phyloP scores from a whole-genome alignment of 768 basidiomycete genomes.

The Clathrus columnatus region DNA sequence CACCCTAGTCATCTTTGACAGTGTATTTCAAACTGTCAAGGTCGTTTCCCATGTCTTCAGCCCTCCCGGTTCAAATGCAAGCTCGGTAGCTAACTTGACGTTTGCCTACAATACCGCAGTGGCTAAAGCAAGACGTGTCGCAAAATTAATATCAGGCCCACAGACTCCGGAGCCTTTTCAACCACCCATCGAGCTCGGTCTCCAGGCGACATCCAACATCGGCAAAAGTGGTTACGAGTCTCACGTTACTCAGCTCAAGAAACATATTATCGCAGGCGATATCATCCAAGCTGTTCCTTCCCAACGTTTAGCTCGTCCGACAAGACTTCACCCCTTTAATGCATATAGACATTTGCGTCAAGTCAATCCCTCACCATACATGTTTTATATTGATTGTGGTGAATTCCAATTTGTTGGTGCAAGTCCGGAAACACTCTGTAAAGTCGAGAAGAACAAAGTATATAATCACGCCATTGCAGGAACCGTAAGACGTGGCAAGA shows the following conservation, averaged over 20 bases:
- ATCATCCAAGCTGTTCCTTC: constrained; percentile 99
- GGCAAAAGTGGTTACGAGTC: constrained; percentile 86
- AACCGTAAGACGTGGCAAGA: constrained; percentile 81
- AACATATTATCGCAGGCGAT: constrained; percentile 92
- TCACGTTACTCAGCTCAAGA: constrained; percentile 87
- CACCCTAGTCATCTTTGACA: constrained; percentile 93
- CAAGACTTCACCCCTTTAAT: constrained; percentile 91
- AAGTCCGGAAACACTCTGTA: constrained; percentile 95
- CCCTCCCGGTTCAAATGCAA: constrained; percentile 54
- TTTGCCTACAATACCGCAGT: constrained; percentile 88
- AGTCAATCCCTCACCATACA: constrained; percentile 96
- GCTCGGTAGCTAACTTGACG: constrained; percentile 44
- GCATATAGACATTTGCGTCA: constrained; percentile 89
- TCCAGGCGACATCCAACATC: constrained; percentile 76
- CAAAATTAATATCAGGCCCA: constrained; percentile 50
- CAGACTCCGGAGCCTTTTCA: constrained; percentile 60
- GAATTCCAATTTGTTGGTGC: constrained; percentile 95
- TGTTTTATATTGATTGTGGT: constrained; percentile 96
- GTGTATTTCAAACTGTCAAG: constrained; percentile 90
- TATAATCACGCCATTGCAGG: constrained; percentile 98
- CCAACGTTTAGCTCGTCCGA: constrained; percentile 79
- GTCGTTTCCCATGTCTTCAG: constrained; percentile 94
- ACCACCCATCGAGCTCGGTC: constrained; percentile 52
- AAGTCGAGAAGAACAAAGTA: constrained; percentile 85
- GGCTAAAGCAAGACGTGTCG: constrained; percentile 72